Evolutionary conservation across 192 early-diverging fungal genomes (phyloP).

Genomic region (Phycomyces blakesleeanus): DNA sequence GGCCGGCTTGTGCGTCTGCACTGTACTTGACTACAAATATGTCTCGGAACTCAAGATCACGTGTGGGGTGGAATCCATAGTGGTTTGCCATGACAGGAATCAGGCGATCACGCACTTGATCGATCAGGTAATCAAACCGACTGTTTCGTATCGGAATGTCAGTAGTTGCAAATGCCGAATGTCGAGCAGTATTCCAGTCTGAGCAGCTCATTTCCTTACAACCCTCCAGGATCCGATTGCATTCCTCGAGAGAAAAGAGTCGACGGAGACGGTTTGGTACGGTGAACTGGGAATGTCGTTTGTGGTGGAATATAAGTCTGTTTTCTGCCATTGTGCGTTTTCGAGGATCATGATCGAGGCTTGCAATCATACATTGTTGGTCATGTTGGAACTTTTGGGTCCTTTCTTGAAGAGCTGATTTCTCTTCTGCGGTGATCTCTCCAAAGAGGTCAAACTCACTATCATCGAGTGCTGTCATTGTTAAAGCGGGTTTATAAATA

Average conservation of each 20-base stretch:
- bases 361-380: not conserved
- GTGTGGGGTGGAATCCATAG: conserved; percentile 31
- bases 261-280: not conserved
- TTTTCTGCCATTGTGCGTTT: conserved; percentile 6
- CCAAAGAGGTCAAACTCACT: conserved; percentile 38
- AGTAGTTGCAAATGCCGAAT: conserved; percentile 48
- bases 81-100: conserved; percentile 18
- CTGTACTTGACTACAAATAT: conserved; percentile 48
- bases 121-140: conserved; percentile 24
- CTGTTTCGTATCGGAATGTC: conserved; percentile 39
- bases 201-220: conserved; percentile 3
- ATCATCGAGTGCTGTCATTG: not conserved
- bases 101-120: conserved; percentile 22
- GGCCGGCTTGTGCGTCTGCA: conserved; percentile 35
- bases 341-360: conserved; percentile 27
- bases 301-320: conserved; percentile 22
- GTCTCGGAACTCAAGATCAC: conserved; percentile 39
- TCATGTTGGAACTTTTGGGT: not conserved
- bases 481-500: too few species aligned
- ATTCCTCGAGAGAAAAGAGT: conserved; percentile 16
- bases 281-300: not conserved
- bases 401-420: conserved; percentile 4
- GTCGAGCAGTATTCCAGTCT: conserved; percentile 44
- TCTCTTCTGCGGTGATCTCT: conserved; percentile 34
- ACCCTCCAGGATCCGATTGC: conserved; percentile 27